Evolutionary conservation across 805 yeast genomes (phyloP).

Genomic region (Saturnispora dispora): DNA sequence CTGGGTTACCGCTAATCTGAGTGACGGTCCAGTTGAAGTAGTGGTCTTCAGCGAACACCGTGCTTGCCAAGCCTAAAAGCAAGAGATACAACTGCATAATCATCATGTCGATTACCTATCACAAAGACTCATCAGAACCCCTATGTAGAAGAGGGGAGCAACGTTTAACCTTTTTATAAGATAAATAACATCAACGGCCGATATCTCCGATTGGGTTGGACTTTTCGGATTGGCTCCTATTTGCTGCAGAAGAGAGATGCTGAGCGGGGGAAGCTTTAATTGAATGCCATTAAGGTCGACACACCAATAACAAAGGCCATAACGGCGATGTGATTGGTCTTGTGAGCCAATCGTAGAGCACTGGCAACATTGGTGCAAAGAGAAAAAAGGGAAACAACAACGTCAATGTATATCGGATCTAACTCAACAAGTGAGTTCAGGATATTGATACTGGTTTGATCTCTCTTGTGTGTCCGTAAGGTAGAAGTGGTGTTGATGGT

Average conservation of each 20-base stretch:
- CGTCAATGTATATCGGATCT: slow-evolving; percentile 1
- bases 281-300: slow-evolving; percentile 2
- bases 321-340: background rate
- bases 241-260: background rate
- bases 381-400: background rate
- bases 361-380: background rate
- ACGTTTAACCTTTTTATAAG: background rate
- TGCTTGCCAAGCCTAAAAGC: background rate
- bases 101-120: background rate
- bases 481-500: background rate
- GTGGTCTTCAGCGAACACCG: slow-evolving; percentile 26
- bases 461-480: slow-evolving; percentile 2
- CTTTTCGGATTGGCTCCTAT: background rate
- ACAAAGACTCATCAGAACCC: no score
- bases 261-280: background rate
- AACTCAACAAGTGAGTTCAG: background rate
- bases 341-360: background rate
- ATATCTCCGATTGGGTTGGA: slow-evolving; percentile 3
- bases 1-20: slow-evolving; percentile 55
- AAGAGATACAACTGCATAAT: background rate
- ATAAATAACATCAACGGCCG: background rate
- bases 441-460: background rate
- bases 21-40: slow-evolving; percentile 56
- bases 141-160: background rate
- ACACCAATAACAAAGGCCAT: background rate